Conservation (phyloP, 345 rosid species). For the Lepidium africanum region DNA sequence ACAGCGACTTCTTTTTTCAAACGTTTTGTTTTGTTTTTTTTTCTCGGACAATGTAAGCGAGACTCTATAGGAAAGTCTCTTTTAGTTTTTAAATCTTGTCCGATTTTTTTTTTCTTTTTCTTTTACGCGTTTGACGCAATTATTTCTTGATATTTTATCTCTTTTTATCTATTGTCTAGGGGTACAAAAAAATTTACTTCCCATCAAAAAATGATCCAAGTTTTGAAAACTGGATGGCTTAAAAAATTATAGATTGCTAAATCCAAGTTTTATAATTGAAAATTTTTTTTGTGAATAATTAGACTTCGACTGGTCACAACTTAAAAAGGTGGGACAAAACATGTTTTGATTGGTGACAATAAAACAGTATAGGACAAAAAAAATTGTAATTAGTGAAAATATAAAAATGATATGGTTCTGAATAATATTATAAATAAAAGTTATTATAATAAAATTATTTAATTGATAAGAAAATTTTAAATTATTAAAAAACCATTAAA, state of each 20-base stretch:
- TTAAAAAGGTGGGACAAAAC: no score
- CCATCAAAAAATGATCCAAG: not conserved
- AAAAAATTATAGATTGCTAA: not conserved
- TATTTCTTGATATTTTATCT: not conserved
- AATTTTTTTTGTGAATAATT: not conserved
- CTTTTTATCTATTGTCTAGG: not conserved
- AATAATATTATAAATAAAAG: no score
- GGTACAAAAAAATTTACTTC: not conserved
- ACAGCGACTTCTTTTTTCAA: not conserved
- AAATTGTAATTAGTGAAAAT: no score
- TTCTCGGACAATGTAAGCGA: slow-evolving; percentile 20
- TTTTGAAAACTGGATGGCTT: not conserved
- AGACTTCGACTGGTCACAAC: no score
- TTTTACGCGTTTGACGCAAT: not conserved
- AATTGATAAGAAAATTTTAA: no score
- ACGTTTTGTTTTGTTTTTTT: not conserved
- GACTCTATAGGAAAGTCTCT: not conserved
- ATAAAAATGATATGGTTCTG: no score
- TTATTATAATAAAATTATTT: no score
- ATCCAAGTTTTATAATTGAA: not conserved
- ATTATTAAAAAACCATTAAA: no score
- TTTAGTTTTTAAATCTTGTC: not conserved
- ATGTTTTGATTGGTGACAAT: no score
- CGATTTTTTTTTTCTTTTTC: not conserved
- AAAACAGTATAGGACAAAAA: no score